Percentiles rank a stretch among this genome's conserved stretches.
These are phyloP conservation scores for Naematelia aurantialba DNA, from an alignment of 768 basidiomycete genomes.

Conservation along the genomic window DNA sequence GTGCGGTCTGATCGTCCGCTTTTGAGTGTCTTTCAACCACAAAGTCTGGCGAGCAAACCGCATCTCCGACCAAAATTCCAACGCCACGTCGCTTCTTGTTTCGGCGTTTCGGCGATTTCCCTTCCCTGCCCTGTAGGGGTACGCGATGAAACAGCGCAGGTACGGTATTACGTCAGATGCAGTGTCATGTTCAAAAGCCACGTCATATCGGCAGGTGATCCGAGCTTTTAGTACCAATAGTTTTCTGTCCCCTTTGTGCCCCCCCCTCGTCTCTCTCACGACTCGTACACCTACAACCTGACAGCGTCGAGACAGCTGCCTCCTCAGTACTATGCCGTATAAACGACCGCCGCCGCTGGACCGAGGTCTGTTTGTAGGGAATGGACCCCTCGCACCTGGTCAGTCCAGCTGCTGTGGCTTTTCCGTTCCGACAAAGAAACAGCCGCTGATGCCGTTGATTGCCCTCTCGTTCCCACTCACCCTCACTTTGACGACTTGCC, in stretches of 20 bases:
- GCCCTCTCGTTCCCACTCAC: no score
- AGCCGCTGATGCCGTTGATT: slow-evolving; percentile 1
- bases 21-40: neutral
- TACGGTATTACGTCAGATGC: neutral
- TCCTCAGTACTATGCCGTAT: no score
- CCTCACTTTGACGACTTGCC: no score
- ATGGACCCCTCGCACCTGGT: slow-evolving; percentile 40
- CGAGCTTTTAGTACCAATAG: no score
- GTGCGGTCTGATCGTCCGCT: neutral
- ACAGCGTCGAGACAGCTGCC: no score
- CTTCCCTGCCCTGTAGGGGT: neutral
- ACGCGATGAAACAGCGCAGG: neutral
- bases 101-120: neutral
- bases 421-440: no score
- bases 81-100: neutral
- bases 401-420: slow-evolving; percentile 1
- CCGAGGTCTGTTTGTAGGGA: slow-evolving; percentile 25
- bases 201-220: no score
- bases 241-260: no score
- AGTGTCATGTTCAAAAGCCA: neutral
- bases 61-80: neutral
- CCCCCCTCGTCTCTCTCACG: no score
- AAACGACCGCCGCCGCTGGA: slow-evolving; percentile 37
- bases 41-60: neutral
- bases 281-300: no score